Base-by-base conservation (phyloP, 352 stramenopile genomes). In the Globisporangium cederbergense region DNA sequence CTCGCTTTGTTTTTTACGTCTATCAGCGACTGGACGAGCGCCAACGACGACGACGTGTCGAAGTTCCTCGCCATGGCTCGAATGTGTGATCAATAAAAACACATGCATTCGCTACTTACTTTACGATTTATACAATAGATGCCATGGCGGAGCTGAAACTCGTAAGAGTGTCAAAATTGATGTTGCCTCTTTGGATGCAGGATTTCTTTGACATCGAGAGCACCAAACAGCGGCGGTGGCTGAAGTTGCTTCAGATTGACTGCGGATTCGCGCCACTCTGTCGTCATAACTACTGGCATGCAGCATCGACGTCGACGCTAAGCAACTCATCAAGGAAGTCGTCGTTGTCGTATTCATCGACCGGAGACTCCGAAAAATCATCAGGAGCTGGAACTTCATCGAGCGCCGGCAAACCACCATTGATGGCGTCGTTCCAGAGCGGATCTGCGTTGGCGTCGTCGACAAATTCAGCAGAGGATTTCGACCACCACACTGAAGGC, bases 31-130 rank as follows among this genome's bases (percentile, higher is more conserved):
- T 89, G 80, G 80, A 63, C 71, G 46, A 65, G 66, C 55, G 75
- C 72, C 53, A 74, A 54, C 38, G 71, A 85, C 46, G 69, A 83
- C 9, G 57, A 73, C 7, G 47, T 89, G 34, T 65, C 67, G 18
- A 86, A 81, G 59, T 85, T 89, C 40, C 58, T 86, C 62, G 70
- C 74, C 0, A 80, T 86, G 65, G 77, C 77, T 51, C 72, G 75
- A 3, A 80, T 86, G 67, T 69, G 67, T 16, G 70, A 76, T 47
- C 63, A 68, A 51, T 64, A 62, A 68, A 62, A 64, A 34, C 32
- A 46, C 13, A 57, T 73, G 64, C 53, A 67, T 62, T 62, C 53
- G 46, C 53, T 43, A 57, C 28, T 59, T 67, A 63, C 13, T 38
- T 58, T 38, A 30, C 11, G n/a, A 9, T 22, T 58, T 32, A 49